A percentile compares a stretch with the other conserved stretches of the same genome.
Conservation (phyloP, 2,329 filamentous ascomycete genomes). For the Coniochaeta sp. region DNA sequence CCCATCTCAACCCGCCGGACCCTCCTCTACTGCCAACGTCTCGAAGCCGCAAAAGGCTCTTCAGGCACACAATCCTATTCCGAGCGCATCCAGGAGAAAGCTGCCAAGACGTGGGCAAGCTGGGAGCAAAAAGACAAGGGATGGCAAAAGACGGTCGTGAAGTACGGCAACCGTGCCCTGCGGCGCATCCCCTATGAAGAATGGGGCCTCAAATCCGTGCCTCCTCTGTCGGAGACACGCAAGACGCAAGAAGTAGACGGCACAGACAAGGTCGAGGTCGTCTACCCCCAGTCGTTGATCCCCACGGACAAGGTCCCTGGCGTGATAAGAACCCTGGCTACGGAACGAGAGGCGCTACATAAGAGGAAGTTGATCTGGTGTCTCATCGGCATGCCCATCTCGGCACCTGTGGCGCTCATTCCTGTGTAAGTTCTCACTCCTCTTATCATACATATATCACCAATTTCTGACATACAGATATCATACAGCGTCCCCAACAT, state of each 20-base stretch:
- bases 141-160: slow-evolving; percentile 83
- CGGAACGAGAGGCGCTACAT: slow-evolving; percentile 74
- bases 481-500: slow-evolving; percentile 71
- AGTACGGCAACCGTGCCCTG: slow-evolving; percentile 79
- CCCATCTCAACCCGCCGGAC: slow-evolving; percentile 88
- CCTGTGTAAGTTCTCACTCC: slow-evolving; percentile 60
- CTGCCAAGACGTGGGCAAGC: slow-evolving; percentile 68
- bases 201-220: slow-evolving; percentile 95
- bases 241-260: slow-evolving; percentile 46
- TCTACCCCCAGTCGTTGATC: slow-evolving; percentile 69
- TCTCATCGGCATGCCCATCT: slow-evolving; percentile 73
- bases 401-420: slow-evolving; percentile 72
- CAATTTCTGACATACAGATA: slow-evolving; percentile 5
- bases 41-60: slow-evolving; percentile 39
- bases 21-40: slow-evolving; percentile 83
- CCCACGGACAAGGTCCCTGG: slow-evolving; percentile 52
- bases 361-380: slow-evolving; percentile 72
- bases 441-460: not conserved
- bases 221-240: slow-evolving; percentile 64
- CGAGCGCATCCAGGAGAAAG: slow-evolving; percentile 65
- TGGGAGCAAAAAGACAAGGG: slow-evolving; percentile 82
- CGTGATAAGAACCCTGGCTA: slow-evolving; percentile 64
- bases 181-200: slow-evolving; percentile 90
- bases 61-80: slow-evolving; percentile 43
- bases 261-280: slow-evolving; percentile 60